Evolutionary conservation across 306 rosid genomes (phyloP).

Genomic region (Vigna radiata): DNA sequence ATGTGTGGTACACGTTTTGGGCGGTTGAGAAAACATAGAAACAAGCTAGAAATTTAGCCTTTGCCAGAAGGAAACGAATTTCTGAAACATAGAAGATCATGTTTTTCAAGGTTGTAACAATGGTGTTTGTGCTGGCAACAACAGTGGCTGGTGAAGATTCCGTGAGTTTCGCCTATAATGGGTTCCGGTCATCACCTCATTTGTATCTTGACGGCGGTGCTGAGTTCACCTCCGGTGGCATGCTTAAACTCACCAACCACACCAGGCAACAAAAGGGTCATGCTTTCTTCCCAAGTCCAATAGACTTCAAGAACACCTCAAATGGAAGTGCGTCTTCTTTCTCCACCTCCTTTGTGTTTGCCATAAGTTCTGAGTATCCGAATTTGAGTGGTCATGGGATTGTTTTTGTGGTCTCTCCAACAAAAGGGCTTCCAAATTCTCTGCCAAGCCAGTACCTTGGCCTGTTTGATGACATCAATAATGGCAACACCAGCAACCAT

Average conservation of each 20-base stretch:
- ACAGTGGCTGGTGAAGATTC: slow-evolving; percentile 43
- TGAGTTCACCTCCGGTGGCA: slow-evolving; percentile 50
- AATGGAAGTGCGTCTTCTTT: slow-evolving; percentile 55
- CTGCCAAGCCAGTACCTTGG: slow-evolving; percentile 61
- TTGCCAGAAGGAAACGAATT: background rate
- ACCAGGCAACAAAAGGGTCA: slow-evolving; percentile 58
- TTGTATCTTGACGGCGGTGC: slow-evolving; percentile 63
- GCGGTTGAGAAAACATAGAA: slow-evolving; percentile 7
- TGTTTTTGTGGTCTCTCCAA: slow-evolving; percentile 62
- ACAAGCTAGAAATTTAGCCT: background rate
- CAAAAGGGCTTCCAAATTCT: slow-evolving; percentile 53
- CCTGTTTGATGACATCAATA: slow-evolving; percentile 54
- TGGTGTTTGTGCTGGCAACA: slow-evolving; percentile 38
- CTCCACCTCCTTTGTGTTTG: slow-evolving; percentile 68
- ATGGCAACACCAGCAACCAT: slow-evolving; percentile 53
- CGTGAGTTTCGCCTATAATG: slow-evolving; percentile 54
- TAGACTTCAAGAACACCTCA: slow-evolving; percentile 53
- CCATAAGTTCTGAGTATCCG: slow-evolving; percentile 49
- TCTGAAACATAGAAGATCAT: slow-evolving; percentile 32
- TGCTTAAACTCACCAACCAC: slow-evolving; percentile 64
- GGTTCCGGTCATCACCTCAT: slow-evolving; percentile 51
- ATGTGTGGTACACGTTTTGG: background rate
- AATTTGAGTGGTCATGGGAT: slow-evolving; percentile 67
- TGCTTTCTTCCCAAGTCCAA: slow-evolving; percentile 59
- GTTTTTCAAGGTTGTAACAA: slow-evolving; percentile 39